Percentiles rank a stretch among this genome's conserved stretches.
These are phyloP conservation scores for Noccaea bulbosa DNA, from an alignment of 345 rosid species.

Conservation along the genomic window DNA sequence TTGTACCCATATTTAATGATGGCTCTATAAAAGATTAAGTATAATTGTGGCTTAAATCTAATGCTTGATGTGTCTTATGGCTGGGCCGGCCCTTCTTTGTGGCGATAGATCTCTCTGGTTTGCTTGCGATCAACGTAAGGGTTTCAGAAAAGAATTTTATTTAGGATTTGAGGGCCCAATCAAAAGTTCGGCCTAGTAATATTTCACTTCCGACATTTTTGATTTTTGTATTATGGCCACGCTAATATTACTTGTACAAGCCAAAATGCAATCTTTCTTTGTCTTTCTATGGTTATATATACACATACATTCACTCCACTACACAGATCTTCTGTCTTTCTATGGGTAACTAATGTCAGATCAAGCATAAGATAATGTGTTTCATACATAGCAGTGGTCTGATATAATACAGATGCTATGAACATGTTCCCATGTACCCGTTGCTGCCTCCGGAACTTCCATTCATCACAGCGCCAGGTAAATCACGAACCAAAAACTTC, in stretches of 20 bases:
- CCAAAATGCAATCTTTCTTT: neutral
- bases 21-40: too few relatives aligned
- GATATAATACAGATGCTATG: slow-evolving; percentile 21
- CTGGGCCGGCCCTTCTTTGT: too few relatives aligned
- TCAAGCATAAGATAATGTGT: slow-evolving; percentile 15
- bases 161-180: too few relatives aligned
- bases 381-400: neutral
- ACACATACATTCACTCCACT: slow-evolving; percentile 15
- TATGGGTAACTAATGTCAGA: slow-evolving; percentile 8
- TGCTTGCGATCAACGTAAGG: too few relatives aligned
- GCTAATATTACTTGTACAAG: neutral
- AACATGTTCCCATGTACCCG: slow-evolving; percentile 50
- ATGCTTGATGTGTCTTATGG: too few relatives aligned
- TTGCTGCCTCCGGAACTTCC: slow-evolving; percentile 79
- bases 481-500: slow-evolving; percentile 72
- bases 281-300: slow-evolving; percentile 9
- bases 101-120: too few relatives aligned
- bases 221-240: neutral
- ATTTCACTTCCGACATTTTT: too few relatives aligned
- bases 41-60: too few relatives aligned
- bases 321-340: slow-evolving; percentile 13
- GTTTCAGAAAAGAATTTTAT: too few relatives aligned
- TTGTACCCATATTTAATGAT: too few relatives aligned
- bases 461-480: slow-evolving; percentile 35
- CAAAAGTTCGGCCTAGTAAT: neutral